Base-by-base conservation (phyloP, 2,329 filamentous ascomycete genomes). In the Fusarium siculi region DNA sequence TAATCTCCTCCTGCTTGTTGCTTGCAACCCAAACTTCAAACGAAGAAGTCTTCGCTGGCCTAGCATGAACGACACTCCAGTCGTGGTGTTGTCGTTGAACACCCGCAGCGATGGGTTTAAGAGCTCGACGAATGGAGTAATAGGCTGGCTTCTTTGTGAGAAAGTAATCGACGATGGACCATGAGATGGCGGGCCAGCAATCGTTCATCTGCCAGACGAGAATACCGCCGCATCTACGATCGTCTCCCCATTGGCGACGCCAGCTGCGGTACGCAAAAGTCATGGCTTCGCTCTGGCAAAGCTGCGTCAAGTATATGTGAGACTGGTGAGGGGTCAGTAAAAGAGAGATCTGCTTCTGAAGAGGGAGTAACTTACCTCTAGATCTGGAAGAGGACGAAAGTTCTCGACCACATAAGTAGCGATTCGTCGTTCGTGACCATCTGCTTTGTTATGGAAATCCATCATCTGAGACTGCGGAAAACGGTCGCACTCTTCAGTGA, bases 191-290 rank as follows among this genome's bases (percentile, higher is more conserved):
- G 1, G 58, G 58, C 58, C 58, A 61, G n/a, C 58, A 61, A 18
- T 61, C 58, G 30, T 61, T 61, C 58, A 61, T 56, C 21, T 61
- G 58, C 58, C 58, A 61, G 15, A 61, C 58, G 15, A 61, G 30
- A 9, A 61, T 49, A 4, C 58, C 58, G 3, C 58, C 58, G 9
- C 58, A 61, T 15, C 49, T 49, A 9, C 58, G 58, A 14, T 43
- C 30, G 30, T 56, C 36, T 10, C 58, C 58, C 58, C 58, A 61
- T 36, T 61, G 58, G 10, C 58, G 58, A 43, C 49, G 58, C 58
- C 58, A 61, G 11, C 36, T 42, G 11, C 58, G 49, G 23, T 61
- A 61, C 8, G 58, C 58, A 43, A 16, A 42, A 9, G 30, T 61
- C 49, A 61, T 61, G 19, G 58, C 58, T 28, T 61, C 58, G n/a